Base-by-base conservation (phyloP, 2,329 filamentous ascomycete genomes). In the Chaetomiaceae sp. region DNA sequence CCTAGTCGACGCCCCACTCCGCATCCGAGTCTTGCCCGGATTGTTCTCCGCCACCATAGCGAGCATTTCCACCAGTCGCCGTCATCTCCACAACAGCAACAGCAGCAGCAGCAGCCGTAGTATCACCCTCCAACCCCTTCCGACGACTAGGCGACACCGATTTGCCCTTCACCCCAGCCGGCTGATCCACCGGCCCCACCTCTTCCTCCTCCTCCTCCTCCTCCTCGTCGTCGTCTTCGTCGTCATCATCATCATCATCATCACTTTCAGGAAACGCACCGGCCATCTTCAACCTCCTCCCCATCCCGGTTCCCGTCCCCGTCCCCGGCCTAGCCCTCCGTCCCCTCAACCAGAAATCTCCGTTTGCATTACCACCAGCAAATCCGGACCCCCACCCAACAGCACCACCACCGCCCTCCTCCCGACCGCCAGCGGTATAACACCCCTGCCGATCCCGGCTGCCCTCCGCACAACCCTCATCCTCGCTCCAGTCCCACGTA, bases 401-500 rank as follows among this genome's bases (percentile, higher is more conserved):
- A 20, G 13, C 23, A 34, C 16, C 16, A 16, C 21, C 44, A 7
- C 11, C 30, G 21, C 33, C 20, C n/a, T 6, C 14, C 20, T 27
- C 48, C 23, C 3, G 2, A 16, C 34, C 34, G 6, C 18, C 16
- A 48, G n/a, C 18, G 13, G 11, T 23, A 6, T 18, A 32, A 40
- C 41, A n/a, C 16, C 21, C 27, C 18, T 14, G 4, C 40, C n/a
- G n/a, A n/a, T n/a, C n/a, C n/a, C n/a, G n/a, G n/a, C n/a, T n/a
- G n/a, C 33, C 20, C 11, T 7, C 5, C 20, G 5, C 27, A 4
- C 25, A 34, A 14, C 48, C 41, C 4, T 44, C 46, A 14, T 49
- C 53, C 13, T 42, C 48, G n/a, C 44, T 46, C 44, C 46, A 82
- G 62, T 85, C 81, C 81, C 81, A 84, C 42, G 79, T 73, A 3